These are phyloP conservation scores for Onygena corvina DNA, from an alignment of 2,329 filamentous ascomycete species.

Conservation along the genomic window DNA sequence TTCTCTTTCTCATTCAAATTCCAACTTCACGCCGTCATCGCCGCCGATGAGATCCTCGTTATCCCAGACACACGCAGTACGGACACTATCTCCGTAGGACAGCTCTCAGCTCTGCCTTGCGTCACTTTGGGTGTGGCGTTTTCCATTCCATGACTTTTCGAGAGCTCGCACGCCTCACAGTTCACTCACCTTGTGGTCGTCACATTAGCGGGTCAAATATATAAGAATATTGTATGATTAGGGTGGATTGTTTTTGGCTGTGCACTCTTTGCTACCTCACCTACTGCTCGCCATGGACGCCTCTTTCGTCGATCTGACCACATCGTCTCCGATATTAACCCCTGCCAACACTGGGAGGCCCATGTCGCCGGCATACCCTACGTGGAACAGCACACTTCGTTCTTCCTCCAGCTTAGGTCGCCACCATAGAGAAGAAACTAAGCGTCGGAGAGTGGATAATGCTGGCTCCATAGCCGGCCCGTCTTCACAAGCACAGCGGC, in stretches of 20 bases:
- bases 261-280: background rate
- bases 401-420: background rate
- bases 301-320: constrained; percentile 14
- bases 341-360: background rate
- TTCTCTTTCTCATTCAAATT: no score
- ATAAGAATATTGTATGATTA: no score
- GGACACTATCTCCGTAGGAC: no score
- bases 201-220: no score
- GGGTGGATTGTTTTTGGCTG: background rate
- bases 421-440: constrained; percentile 1
- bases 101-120: no score
- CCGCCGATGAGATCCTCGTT: no score
- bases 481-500: background rate
- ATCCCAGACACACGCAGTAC: no score
- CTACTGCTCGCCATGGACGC: constrained; percentile 8
- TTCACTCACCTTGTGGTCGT: no score
- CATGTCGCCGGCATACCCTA: background rate
- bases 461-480: constrained; percentile 3
- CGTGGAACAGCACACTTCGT: background rate
- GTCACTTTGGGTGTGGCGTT: background rate
- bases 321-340: constrained; percentile 1
- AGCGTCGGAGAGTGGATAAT: constrained; percentile 10
- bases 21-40: no score
- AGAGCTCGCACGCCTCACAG: no score
- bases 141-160: no score